These are phyloP conservation scores for Leccinum longicurvipes DNA, from an alignment of 768 basidiomycete genomes.

Conservation along the genomic window DNA sequence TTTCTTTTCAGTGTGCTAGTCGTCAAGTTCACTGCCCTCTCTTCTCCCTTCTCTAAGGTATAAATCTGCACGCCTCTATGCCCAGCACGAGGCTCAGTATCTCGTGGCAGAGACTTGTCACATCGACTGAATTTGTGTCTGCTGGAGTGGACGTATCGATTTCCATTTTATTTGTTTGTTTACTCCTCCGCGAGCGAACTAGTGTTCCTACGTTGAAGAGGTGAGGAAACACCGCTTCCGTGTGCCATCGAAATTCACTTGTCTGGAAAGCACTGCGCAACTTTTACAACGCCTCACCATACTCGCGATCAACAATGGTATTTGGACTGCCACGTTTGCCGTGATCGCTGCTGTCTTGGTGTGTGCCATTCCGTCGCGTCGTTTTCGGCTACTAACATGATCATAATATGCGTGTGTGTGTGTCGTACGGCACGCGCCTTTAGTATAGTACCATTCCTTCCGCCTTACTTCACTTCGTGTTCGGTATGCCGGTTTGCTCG, in stretches of 20 bases:
- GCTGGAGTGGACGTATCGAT: not conserved
- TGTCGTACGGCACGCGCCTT: no score
- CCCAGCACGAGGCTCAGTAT: no score
- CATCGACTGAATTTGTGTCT: not conserved
- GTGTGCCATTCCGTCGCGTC: not conserved
- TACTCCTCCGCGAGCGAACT: not conserved
- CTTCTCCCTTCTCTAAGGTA: no score
- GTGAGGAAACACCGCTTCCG: no score
- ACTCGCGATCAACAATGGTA: not conserved
- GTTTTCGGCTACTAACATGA: not conserved
- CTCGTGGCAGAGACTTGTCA: no score
- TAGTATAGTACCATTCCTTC: no score
- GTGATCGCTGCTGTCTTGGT: not conserved
- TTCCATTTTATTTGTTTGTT: not conserved
- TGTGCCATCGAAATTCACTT: not conserved
- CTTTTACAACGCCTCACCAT: not conserved
- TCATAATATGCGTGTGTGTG: not conserved
- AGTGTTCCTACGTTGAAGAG: not conserved
- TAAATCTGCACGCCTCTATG: no score
- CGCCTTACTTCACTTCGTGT: not conserved
- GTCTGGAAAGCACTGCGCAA: not conserved
- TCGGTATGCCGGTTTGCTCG: not conserved
- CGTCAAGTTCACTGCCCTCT: not conserved
- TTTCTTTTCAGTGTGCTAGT: not conserved
- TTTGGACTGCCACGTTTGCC: not conserved